Evolutionary conservation across 1,284 basidiomycete genomes (phyloP).

Genomic region (Ganoderma leucocontextum): DNA sequence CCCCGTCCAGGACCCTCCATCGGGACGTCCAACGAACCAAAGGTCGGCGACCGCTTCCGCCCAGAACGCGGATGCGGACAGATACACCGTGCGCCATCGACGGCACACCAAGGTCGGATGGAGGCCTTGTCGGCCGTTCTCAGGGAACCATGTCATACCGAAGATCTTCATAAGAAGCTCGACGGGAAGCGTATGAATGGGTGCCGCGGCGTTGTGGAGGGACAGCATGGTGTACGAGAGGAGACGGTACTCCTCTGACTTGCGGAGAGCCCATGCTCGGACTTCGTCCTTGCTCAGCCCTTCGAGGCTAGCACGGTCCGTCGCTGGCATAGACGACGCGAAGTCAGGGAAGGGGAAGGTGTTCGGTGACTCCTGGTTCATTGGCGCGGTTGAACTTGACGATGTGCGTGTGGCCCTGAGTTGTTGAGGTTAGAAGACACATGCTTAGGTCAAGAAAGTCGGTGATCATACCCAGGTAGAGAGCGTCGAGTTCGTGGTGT

Average conservation of each 20-base stretch:
- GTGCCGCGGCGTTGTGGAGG: constrained; percentile 5
- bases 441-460: too few species aligned
- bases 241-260: background rate
- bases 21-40: background rate
- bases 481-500: too few species aligned
- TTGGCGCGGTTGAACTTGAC: too few species aligned
- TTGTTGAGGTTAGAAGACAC: too few species aligned
- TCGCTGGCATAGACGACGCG: background rate
- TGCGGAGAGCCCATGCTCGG: background rate
- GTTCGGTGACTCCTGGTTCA: too few species aligned
- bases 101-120: constrained; percentile 1
- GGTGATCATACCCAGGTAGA: too few species aligned
- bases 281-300: constrained; percentile 3
- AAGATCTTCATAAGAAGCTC: constrained; percentile 6
- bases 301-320: background rate
- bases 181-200: background rate
- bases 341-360: background rate
- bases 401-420: too few species aligned
- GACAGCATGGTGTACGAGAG: background rate
- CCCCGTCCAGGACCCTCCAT: background rate
- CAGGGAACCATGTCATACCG: background rate
- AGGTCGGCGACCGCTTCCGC: background rate
- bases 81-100: background rate
- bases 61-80: background rate
- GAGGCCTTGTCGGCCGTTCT: background rate